Evolutionary conservation across 495 filamentous ascomycete species (phyloP), one percentile per base, ranked within the genome.

Genomic region (Hypoxylon intermedium): DNA sequence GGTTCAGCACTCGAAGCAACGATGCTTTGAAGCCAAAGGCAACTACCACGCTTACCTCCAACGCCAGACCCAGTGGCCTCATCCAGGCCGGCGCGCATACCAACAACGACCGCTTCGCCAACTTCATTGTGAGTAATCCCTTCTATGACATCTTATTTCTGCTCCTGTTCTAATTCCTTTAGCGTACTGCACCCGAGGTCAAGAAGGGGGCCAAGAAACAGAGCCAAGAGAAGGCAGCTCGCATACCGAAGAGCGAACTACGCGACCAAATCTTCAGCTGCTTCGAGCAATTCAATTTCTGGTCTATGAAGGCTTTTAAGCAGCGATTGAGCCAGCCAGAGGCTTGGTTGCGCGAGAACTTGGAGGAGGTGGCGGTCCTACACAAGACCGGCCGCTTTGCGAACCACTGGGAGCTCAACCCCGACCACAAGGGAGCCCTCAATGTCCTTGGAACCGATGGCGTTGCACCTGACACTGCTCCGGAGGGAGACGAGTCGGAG

Each of bases 231-330:
- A 96, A 96, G 75, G 85, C 87, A 4, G 89, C 89, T 2, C 91
- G 94, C 70, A 90, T 97, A 78, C 86, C 91, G 5, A 84, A 89
- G 70, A 88, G 90, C 77, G 87, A 92, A 70, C 85, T 98, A 31
- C 74, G 96, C 75, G 91, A 97, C 71, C 77, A 77, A 36, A 86
- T 98, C 54, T 92, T 91, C 77, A 71, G 78, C 12, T 89, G 85
- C 68, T 98, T 98, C 83, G 82, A 85, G 26, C 74, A 86, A 46
- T 96, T 88, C 79, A 84, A 83, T 48, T 97, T 92, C 74, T 98
- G 93, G 93, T 83, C 89, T 13, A 88, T 98, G 78, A 92, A 89
- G 65, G 83, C 84, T 0, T 83, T 98, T 61, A 89, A 89, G 57
- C 76, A 81, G 16, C 73, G 77, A 58, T 81, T 93, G 26, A 78